phyloP scores from a whole-genome alignment of 2,329 filamentous ascomycete genomes.

The Monilinia fructigena region DNA sequence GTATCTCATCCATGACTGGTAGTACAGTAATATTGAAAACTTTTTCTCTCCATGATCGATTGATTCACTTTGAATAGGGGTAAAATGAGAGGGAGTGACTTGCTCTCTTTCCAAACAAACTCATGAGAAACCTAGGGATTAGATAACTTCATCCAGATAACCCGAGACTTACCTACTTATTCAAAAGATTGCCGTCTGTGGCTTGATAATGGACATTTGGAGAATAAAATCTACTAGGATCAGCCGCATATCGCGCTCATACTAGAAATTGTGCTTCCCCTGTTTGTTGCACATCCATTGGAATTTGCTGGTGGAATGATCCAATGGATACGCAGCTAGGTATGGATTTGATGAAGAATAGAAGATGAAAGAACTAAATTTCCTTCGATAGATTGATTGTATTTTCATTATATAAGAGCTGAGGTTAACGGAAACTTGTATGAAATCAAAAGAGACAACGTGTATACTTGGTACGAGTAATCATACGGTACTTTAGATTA shows the following conservation, averaged over 20 bases:
- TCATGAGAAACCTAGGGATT: slow-evolving; percentile 4
- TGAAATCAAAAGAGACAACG: slow-evolving; percentile 6
- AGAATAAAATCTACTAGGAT: slow-evolving; percentile 1
- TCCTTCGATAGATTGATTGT: not conserved
- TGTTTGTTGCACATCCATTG: slow-evolving; percentile 10
- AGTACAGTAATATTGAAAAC: not conserved
- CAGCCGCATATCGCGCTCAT: slow-evolving; percentile 8
- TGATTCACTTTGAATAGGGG: not conserved
- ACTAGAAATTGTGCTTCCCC: slow-evolving; percentile 4
- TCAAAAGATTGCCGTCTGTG: slow-evolving; percentile 1
- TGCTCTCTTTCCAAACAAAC: not conserved
- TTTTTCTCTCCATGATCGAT: not conserved
- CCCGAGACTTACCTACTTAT: slow-evolving; percentile 4
- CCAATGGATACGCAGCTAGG: not conserved
- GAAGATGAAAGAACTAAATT: not conserved
- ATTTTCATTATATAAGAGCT: too few relatives aligned
- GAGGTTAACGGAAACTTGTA: not conserved
- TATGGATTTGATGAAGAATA: slow-evolving; percentile 10
- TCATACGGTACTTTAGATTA: not conserved
- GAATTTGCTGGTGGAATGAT: slow-evolving; percentile 8
- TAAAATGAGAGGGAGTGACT: not conserved
- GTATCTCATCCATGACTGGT: not conserved
- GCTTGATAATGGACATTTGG: slow-evolving; percentile 7
- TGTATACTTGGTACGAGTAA: not conserved
- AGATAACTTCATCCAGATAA: slow-evolving; percentile 11